Evolutionary conservation across 768 basidiomycete species (phyloP).

Genomic region (Wakefieldia striispora): DNA sequence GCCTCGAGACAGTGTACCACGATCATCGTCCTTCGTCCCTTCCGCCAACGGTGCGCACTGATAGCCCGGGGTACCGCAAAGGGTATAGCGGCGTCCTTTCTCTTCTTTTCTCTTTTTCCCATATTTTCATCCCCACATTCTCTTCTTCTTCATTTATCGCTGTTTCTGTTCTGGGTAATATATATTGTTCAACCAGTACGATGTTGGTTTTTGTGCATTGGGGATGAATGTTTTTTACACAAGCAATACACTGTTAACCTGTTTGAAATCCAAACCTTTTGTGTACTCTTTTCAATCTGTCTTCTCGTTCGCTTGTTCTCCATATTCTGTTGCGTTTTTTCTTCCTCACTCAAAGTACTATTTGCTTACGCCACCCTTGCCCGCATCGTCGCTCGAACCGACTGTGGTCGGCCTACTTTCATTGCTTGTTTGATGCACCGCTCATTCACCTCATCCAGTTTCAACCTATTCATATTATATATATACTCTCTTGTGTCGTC

Average conservation of each 20-base stretch:
- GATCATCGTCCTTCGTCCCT: conserved; percentile 39
- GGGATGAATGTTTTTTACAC: conserved; percentile 18
- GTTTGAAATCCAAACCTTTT: conserved; percentile 14
- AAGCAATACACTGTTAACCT: conserved; percentile 18
- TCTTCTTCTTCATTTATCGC: conserved; percentile 19
- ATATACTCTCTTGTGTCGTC: neutral
- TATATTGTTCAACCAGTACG: conserved; percentile 26
- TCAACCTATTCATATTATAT: neutral
- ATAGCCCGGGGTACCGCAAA: conserved; percentile 1
- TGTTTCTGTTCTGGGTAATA: conserved; percentile 24
- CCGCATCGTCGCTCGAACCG: too few species aligned
- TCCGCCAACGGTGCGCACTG: conserved; percentile 37
- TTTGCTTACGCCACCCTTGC: neutral
- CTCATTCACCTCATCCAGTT: neutral
- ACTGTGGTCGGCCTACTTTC: too few species aligned
- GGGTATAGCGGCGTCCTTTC: conserved; percentile 5
- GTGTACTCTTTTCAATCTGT: conserved; percentile 9
- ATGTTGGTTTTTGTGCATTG: conserved; percentile 26
- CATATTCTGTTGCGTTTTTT: neutral
- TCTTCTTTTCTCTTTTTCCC: conserved; percentile 5
- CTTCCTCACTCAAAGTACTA: neutral
- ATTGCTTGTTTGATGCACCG: neutral
- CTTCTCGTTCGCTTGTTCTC: neutral
- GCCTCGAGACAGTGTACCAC: conserved; percentile 46
- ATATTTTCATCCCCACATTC: conserved; percentile 7